Evolutionary conservation across 1,284 basidiomycete genomes (phyloP).

Genomic region (Microbotryum intermedium): DNA sequence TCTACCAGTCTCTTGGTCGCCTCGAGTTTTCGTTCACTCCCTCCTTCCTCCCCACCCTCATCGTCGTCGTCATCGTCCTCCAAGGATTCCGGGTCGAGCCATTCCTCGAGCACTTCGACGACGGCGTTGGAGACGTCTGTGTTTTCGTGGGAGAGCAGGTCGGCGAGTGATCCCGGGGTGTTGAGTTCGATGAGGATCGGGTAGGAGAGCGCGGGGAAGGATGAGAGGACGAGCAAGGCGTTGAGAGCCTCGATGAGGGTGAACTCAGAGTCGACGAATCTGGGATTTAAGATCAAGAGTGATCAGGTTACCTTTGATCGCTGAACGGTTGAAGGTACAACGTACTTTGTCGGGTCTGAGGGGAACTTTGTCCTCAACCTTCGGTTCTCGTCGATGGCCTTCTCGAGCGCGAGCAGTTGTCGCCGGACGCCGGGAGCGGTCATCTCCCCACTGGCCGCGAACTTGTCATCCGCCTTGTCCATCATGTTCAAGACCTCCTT

Average conservation of each 20-base stretch:
- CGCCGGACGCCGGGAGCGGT: constrained; percentile 62
- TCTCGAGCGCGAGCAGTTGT: constrained; percentile 71
- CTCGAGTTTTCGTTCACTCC: constrained; percentile 5
- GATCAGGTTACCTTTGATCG: background rate
- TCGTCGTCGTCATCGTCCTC: constrained; percentile 62
- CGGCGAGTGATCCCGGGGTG: constrained; percentile 60
- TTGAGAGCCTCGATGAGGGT: constrained; percentile 83
- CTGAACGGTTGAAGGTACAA: constrained; percentile 7
- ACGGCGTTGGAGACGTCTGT: constrained; percentile 87
- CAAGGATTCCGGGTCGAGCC: constrained; percentile 92
- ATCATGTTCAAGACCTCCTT: constrained; percentile 86
- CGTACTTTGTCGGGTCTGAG: constrained; percentile 78
- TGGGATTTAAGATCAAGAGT: constrained; percentile 37
- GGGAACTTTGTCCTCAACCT: constrained; percentile 78
- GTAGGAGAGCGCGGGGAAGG: constrained; percentile 73
- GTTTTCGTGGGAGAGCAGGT: constrained; percentile 75
- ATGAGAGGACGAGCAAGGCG: constrained; percentile 70
- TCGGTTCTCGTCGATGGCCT: constrained; percentile 84
- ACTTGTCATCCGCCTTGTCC: constrained; percentile 57
- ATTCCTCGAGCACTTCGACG: constrained; percentile 80
- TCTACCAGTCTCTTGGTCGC: constrained; percentile 31
- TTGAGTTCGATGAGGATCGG: constrained; percentile 77
- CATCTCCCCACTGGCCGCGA: constrained; percentile 53
- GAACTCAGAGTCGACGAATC: constrained; percentile 97
- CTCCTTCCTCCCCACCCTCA: constrained; percentile 48